Percentiles rank a stretch among this genome's conserved stretches.
Evolutionary conservation across 2,329 filamentous ascomycete species (phyloP).

Genomic region (Claviceps sp.): DNA sequence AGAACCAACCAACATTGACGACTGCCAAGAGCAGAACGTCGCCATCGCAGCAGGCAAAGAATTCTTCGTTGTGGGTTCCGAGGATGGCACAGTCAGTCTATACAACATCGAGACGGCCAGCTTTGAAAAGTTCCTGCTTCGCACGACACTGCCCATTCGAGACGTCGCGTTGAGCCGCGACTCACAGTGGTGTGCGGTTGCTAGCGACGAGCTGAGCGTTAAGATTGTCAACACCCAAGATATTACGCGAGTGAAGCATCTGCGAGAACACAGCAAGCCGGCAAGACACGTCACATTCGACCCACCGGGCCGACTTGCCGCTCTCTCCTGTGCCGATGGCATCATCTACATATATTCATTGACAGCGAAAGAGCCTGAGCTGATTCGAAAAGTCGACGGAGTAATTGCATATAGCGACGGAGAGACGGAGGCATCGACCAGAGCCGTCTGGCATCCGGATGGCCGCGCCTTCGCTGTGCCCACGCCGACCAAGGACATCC

Average conservation of each 20-base stretch:
- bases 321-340: constrained; percentile 80
- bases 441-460: constrained; percentile 83
- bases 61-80: constrained; percentile 78
- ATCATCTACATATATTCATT: constrained; percentile 83
- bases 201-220: constrained; percentile 89
- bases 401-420: constrained; percentile 68
- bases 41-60: constrained; percentile 64
- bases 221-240: constrained; percentile 78
- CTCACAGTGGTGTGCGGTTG: constrained; percentile 78
- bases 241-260: constrained; percentile 58
- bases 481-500: constrained; percentile 69
- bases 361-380: constrained; percentile 60
- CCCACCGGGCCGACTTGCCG: constrained; percentile 57
- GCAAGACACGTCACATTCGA: constrained; percentile 90
- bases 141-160: constrained; percentile 73
- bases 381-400: constrained; percentile 75
- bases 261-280: constrained; percentile 74
- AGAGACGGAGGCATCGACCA: constrained; percentile 58
- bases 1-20: constrained; percentile 84
- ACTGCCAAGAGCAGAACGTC: constrained; percentile 75
- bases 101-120: constrained; percentile 65
- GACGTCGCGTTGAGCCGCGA: constrained; percentile 76
- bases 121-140: constrained; percentile 71
- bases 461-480: constrained; percentile 80
- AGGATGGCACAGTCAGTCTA: constrained; percentile 91